Evolutionary conservation across 2,329 filamentous ascomycete genomes (phyloP).

Genomic region (Pseudonectria buxi): DNA sequence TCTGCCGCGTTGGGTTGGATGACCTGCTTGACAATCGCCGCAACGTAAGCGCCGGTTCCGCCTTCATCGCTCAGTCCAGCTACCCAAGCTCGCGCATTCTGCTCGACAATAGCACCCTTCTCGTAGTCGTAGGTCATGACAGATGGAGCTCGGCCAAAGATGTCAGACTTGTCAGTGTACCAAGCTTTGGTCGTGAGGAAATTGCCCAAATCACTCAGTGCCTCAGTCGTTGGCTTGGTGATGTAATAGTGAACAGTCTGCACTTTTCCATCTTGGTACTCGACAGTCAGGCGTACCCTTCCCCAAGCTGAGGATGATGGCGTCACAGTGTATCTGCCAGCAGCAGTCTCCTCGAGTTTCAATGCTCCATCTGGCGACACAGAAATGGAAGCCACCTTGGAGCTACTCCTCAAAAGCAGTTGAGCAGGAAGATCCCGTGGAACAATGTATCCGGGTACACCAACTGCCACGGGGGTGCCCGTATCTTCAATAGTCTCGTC

Average conservation of each 20-base stretch:
- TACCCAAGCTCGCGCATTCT: conserved; percentile 49
- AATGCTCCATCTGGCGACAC: conserved; percentile 33
- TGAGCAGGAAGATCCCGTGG: conserved; percentile 39
- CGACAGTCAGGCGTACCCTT: conserved; percentile 39
- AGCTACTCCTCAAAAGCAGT: conserved; percentile 38
- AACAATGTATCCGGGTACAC: conserved; percentile 49
- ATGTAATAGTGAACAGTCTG: conserved; percentile 53
- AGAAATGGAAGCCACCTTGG: conserved; percentile 33
- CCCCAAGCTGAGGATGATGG: conserved; percentile 41
- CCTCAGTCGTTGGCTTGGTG: conserved; percentile 38
- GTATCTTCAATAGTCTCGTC: conserved; percentile 38
- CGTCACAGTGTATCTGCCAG: conserved; percentile 34
- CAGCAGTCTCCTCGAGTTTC: conserved; percentile 20
- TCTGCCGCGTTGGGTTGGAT: conserved; percentile 43
- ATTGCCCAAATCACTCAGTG: conserved; percentile 39
- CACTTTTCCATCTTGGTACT: conserved; percentile 38
- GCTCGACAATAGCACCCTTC: conserved; percentile 33
- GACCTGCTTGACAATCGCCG: conserved; percentile 48
- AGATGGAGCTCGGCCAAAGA: conserved; percentile 47
- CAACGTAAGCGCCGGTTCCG: conserved; percentile 49
- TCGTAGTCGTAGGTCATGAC: conserved; percentile 52
- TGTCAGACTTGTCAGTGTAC: conserved; percentile 44
- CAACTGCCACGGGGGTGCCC: conserved; percentile 42
- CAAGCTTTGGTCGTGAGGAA: conserved; percentile 50
- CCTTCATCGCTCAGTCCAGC: conserved; percentile 54